These are phyloP conservation scores for Scedosporium boydii DNA, from an alignment of 2,329 filamentous ascomycete genomes.

Conservation along the genomic window DNA sequence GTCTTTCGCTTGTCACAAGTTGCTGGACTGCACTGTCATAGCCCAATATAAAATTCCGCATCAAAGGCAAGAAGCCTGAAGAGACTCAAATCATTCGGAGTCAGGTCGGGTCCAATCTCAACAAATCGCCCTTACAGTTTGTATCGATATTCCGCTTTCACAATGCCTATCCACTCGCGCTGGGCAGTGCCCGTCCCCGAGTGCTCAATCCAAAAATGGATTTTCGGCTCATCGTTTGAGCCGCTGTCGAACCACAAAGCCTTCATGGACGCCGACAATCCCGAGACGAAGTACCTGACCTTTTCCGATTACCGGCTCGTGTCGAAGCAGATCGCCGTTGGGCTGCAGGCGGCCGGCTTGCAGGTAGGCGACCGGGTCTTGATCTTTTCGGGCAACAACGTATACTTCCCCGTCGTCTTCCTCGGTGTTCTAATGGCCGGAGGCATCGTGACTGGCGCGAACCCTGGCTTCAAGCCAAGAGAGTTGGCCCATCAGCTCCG, in stretches of 20 bases:
- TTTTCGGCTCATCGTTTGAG: constrained; percentile 39
- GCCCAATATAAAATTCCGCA: no score
- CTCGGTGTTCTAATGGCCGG: constrained; percentile 70
- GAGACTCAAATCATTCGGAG: not conserved
- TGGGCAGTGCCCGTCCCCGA: constrained; percentile 33
- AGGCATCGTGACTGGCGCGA: constrained; percentile 68
- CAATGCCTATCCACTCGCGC: constrained; percentile 38
- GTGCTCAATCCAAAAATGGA: constrained; percentile 45
- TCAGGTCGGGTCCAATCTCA: no score
- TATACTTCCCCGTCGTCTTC: constrained; percentile 63
- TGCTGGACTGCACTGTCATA: no score
- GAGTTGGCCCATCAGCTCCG: constrained; percentile 69
- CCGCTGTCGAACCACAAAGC: constrained; percentile 32
- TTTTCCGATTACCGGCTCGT: constrained; percentile 56
- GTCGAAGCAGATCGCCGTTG: constrained; percentile 62
- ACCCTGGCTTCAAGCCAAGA: constrained; percentile 55
- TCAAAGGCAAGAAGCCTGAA: not conserved
- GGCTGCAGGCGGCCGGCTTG: constrained; percentile 55
- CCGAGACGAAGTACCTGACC: constrained; percentile 59
- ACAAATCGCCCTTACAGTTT: no score
- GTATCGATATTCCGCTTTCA: not conserved
- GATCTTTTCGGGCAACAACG: constrained; percentile 62
- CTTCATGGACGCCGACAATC: constrained; percentile 56
- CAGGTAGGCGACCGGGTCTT: constrained; percentile 60
- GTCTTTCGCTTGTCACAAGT: no score